Evolutionary conservation across 2,329 filamentous ascomycete genomes (phyloP).

Genomic region (Botryotinia narcissicola): DNA sequence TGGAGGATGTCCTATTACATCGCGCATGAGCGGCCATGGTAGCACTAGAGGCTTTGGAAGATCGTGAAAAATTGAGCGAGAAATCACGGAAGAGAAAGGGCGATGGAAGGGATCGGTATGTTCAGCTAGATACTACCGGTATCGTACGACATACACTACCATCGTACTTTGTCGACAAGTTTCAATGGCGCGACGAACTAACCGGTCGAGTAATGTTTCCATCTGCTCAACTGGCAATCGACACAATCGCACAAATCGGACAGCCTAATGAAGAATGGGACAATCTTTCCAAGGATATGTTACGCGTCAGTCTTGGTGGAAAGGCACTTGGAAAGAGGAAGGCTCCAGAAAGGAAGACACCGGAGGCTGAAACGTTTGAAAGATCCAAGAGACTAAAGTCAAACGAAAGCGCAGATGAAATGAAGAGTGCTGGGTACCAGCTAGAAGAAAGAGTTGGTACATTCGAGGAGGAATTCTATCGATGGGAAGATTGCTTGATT

Average conservation of each 20-base stretch:
- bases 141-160: background rate
- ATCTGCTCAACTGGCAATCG: background rate
- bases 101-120: background rate
- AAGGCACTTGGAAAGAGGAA: background rate
- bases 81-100: background rate
- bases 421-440: background rate
- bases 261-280: background rate
- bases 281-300: background rate
- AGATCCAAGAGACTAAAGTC: background rate
- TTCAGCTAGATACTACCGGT: background rate
- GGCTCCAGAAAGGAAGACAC: background rate
- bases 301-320: background rate
- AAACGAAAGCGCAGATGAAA: background rate
- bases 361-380: background rate
- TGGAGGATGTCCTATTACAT: background rate
- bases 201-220: background rate
- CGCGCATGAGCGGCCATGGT: background rate
- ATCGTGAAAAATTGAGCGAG: background rate
- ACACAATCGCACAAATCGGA: background rate
- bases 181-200: background rate
- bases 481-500: background rate
- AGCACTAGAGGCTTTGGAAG: background rate
- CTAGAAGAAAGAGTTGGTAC: background rate
- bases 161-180: background rate
- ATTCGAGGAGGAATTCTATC: background rate